These are phyloP conservation scores for Debaryomyces sp. DNA, from an alignment of 1,139 yeast species.

Conservation along the genomic window DNA sequence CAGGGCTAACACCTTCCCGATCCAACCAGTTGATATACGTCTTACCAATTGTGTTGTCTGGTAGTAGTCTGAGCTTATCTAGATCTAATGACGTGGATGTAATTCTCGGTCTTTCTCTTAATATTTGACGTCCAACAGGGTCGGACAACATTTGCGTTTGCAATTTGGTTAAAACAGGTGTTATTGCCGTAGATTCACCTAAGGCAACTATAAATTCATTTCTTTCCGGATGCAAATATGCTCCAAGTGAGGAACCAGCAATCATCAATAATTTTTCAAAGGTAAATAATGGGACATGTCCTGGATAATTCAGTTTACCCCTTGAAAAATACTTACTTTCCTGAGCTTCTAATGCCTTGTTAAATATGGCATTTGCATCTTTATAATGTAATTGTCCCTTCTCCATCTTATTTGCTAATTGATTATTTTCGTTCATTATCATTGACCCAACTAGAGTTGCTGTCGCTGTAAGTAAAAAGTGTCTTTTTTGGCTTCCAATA, in stretches of 20 bases:
- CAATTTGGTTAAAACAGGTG: slow-evolving; percentile 63
- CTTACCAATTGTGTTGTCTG: slow-evolving; percentile 75
- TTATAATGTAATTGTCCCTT: slow-evolving; percentile 52
- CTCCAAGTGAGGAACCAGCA: slow-evolving; percentile 78
- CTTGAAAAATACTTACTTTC: slow-evolving; percentile 37
- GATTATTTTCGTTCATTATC: slow-evolving; percentile 51
- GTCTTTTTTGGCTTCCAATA: slow-evolving; percentile 10
- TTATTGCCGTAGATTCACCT: slow-evolving; percentile 89
- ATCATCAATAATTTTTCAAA: slow-evolving; percentile 69
- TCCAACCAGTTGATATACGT: slow-evolving; percentile 82
- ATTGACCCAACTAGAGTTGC: slow-evolving; percentile 26
- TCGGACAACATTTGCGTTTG: slow-evolving; percentile 76
- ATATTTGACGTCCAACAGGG: slow-evolving; percentile 72
- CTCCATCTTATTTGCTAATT: slow-evolving; percentile 61
- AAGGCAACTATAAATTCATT: slow-evolving; percentile 86
- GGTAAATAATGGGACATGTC: slow-evolving; percentile 74
- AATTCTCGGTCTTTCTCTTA: slow-evolving; percentile 81
- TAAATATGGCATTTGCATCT: slow-evolving; percentile 34
- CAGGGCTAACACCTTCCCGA: slow-evolving; percentile 89
- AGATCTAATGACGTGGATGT: slow-evolving; percentile 72
- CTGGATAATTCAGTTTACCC: slow-evolving; percentile 61
- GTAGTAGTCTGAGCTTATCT: slow-evolving; percentile 59
- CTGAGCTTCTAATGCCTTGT: slow-evolving; percentile 27
- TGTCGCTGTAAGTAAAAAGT: slow-evolving; percentile 13
- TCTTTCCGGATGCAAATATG: slow-evolving; percentile 79